Percentiles rank a stretch among this genome's conserved stretches.
Conservation (phyloP, 2,329 filamentous ascomycete species). For the Herpotrichia juniperi region DNA sequence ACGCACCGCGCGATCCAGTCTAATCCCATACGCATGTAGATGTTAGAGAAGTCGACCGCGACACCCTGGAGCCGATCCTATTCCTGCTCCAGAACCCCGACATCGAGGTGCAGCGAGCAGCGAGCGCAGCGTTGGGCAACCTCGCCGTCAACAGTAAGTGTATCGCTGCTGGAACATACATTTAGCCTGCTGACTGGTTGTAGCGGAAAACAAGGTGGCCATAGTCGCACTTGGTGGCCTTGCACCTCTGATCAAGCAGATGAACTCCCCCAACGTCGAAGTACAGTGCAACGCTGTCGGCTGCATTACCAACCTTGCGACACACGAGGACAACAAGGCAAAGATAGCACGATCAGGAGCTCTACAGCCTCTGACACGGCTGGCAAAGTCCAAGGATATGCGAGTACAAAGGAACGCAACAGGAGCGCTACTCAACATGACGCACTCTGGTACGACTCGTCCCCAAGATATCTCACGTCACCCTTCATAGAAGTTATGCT, state of each 20-base stretch:
- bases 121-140: conserved; percentile 94
- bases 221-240: conserved; percentile 93
- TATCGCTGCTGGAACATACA: conserved; percentile 8
- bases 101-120: conserved; percentile 95
- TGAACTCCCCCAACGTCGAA: conserved; percentile 97
- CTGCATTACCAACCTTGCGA: conserved; percentile 97
- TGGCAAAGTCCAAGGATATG: conserved; percentile 99
- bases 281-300: conserved; percentile 99
- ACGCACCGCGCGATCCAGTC: conserved; percentile 8
- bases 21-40: conserved; percentile 61
- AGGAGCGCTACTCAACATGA: conserved; percentile 97
- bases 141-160: conserved; percentile 89
- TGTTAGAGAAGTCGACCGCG: conserved; percentile 92
- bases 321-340: conserved; percentile 98
- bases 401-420: conserved; percentile 97
- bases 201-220: conserved; percentile 96
- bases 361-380: conserved; percentile 83
- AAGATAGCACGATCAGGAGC: conserved; percentile 97
- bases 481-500: conserved; percentile 16
- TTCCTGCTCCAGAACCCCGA: conserved; percentile 94
- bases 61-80: conserved; percentile 94
- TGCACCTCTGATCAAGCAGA: conserved; percentile 91
- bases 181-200: conserved; percentile 50
- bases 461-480: neutral
- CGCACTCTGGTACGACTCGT: conserved; percentile 80